Evolutionary conservation across 805 yeast genomes (phyloP).

Genomic region (Hanseniaspora lachancei): DNA sequence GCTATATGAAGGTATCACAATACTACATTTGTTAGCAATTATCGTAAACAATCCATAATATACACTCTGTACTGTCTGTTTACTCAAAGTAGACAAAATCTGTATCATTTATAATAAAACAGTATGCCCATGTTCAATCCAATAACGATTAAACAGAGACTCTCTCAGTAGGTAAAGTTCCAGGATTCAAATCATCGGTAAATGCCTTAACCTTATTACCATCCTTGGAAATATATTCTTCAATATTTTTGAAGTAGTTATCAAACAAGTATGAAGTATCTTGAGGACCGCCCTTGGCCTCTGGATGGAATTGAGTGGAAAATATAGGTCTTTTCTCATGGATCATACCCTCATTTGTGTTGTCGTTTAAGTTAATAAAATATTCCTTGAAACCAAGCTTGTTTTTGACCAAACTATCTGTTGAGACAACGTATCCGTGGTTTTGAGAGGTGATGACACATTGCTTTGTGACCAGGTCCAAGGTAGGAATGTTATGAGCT

Average conservation of each 20-base stretch:
- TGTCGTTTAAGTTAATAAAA: constrained; percentile 86
- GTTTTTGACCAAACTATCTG: constrained; percentile 53
- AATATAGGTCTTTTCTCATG: constrained; percentile 79
- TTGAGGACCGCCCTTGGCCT: constrained; percentile 97
- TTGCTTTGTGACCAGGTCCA: constrained; percentile 77
- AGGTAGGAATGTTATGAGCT: constrained; percentile 96
- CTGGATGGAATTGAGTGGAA: constrained; percentile 98
- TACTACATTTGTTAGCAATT: too few relatives aligned
- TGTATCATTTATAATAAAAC: too few relatives aligned
- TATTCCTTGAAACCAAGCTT: constrained; percentile 57
- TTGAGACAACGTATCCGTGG: constrained; percentile 96
- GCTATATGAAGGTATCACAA: too few relatives aligned
- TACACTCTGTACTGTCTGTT: too few relatives aligned
- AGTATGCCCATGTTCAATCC: too few relatives aligned
- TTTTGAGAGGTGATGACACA: constrained; percentile 98
- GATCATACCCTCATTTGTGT: constrained; percentile 95
- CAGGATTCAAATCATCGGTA: constrained; percentile 19
- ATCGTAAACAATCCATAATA: too few relatives aligned
- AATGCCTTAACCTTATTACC: constrained; percentile 24
- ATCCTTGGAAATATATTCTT: constrained; percentile 34
- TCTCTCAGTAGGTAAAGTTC: constrained; percentile 25
- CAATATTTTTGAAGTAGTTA: constrained; percentile 65
- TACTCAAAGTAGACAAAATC: too few relatives aligned
- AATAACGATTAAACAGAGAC: constrained; percentile 13
- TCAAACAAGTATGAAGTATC: constrained; percentile 88